Percentiles rank a stretch among this genome's conserved stretches.
These are phyloP conservation scores for Rhinocladiella mackenziei DNA, from an alignment of 2,329 filamentous ascomycete genomes.

Conservation along the genomic window DNA sequence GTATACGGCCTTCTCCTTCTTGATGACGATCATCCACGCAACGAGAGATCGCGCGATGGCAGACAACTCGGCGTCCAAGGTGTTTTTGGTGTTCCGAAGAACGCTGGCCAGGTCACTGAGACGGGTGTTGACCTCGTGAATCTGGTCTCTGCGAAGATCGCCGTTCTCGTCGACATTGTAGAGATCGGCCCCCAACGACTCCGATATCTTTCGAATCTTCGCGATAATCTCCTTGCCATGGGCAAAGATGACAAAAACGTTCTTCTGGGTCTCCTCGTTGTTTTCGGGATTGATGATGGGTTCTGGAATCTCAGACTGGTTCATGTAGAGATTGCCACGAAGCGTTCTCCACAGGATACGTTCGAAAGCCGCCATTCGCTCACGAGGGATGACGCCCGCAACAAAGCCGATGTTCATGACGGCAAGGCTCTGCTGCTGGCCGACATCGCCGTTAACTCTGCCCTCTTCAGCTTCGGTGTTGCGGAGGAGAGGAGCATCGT, in stretches of 20 bases:
- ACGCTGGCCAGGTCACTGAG: constrained; percentile 89
- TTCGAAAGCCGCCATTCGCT: constrained; percentile 92
- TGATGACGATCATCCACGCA: constrained; percentile 95
- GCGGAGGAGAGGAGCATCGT: constrained; percentile 87
- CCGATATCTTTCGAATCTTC: constrained; percentile 98
- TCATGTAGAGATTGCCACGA: constrained; percentile 98
- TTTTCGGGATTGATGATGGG: constrained; percentile 84
- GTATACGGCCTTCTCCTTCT: constrained; percentile 98
- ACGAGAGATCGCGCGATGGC: constrained; percentile 90
- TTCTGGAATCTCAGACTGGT: constrained; percentile 96
- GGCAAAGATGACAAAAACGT: constrained; percentile 98
- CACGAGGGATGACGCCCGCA: constrained; percentile 87
- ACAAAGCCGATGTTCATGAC: constrained; percentile 99
- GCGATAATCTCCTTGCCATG: constrained; percentile 97
- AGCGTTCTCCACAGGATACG: constrained; percentile 96
- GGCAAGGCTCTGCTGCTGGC: constrained; percentile 81
- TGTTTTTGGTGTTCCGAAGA: constrained; percentile 89
- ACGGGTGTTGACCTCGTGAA: constrained; percentile 93
- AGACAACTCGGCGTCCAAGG: constrained; percentile 84
- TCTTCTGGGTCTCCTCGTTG: constrained; percentile 92
- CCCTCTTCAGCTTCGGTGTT: constrained; percentile 79
- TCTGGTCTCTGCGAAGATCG: constrained; percentile 89
- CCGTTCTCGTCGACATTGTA: constrained; percentile 98
- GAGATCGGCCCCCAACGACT: constrained; percentile 90
- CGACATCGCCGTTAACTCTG: constrained; percentile 57